Evolutionary conservation across 306 rosid species (phyloP).

Genomic region (Glycine soja): DNA sequence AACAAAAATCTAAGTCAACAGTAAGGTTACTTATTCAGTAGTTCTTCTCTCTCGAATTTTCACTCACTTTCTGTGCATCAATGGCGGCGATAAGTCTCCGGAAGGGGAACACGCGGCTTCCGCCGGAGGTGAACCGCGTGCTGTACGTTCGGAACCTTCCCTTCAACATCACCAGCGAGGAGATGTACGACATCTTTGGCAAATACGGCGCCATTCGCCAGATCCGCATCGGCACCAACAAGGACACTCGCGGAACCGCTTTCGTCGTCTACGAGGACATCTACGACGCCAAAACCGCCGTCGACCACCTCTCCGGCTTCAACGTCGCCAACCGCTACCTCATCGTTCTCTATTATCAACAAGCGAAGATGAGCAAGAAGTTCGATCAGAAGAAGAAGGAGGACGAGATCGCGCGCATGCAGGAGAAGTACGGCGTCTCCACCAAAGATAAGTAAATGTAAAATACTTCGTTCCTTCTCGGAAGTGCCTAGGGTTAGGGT

Average conservation of each 20-base stretch:
- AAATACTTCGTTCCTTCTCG: background rate
- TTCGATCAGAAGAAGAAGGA: conserved; percentile 94
- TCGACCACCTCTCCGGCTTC: conserved; percentile 95
- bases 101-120: conserved; percentile 88
- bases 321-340: conserved; percentile 92
- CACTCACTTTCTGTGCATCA: background rate
- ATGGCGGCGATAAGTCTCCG: conserved; percentile 92
- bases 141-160: conserved; percentile 92
- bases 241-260: conserved; percentile 98
- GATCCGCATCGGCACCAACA: conserved; percentile 89
- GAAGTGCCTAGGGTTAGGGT: background rate
- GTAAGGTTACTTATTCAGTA: no score
- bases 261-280: conserved; percentile 98
- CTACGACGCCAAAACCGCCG: conserved; percentile 98
- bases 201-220: conserved; percentile 97
- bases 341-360: conserved; percentile 92
- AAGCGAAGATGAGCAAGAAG: conserved; percentile 96
- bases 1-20: background rate
- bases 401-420: conserved; percentile 85
- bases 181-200: conserved; percentile 99
- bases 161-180: conserved; percentile 95
- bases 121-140: conserved; percentile 96
- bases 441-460: conserved; percentile 76
- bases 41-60: no score
- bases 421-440: conserved; percentile 89